Conservation (phyloP, 352 stramenopile species). For the Globisporangium paddicum region DNA sequence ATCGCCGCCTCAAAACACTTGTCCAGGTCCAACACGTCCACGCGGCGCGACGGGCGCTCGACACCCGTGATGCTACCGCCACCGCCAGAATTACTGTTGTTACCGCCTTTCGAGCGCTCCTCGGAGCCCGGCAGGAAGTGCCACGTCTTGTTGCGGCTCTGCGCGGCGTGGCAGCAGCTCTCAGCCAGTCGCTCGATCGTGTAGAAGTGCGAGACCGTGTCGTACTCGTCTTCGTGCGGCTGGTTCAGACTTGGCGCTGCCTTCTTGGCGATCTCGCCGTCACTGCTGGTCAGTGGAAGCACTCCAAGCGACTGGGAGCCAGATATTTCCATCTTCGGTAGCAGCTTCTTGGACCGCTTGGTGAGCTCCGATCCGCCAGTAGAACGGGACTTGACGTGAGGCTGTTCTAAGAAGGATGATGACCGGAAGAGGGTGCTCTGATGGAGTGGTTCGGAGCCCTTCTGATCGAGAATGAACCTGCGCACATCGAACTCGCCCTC, state of each 20-base stretch:
- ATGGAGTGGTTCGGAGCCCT: conserved; percentile 40
- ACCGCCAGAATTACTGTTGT: conserved; percentile 25
- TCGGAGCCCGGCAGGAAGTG: conserved; percentile 61
- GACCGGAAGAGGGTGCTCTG: conserved; percentile 58
- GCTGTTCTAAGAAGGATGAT: conserved; percentile 18
- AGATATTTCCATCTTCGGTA: conserved; percentile 12
- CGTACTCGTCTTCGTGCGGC: conserved; percentile 24
- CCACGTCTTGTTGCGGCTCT: conserved; percentile 74
- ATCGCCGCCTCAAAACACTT: conserved; percentile 66
- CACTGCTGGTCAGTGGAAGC: not conserved
- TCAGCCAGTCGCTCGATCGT: conserved; percentile 69
- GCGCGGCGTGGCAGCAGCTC: conserved; percentile 62
- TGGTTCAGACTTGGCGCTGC: conserved; percentile 9
- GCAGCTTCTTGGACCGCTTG: conserved; percentile 14
- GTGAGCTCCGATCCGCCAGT: not conserved
- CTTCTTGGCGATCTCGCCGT: conserved; percentile 15
- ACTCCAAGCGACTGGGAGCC: not conserved
- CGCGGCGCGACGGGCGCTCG: conserved; percentile 53
- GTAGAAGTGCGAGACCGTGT: conserved; percentile 67
- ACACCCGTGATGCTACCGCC: conserved; percentile 46
- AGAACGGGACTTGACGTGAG: conserved; percentile 3
- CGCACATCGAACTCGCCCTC: conserved; percentile 50
- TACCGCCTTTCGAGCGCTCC: conserved; percentile 52
- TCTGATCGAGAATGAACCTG: conserved; percentile 65
- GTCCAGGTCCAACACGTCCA: conserved; percentile 68